Evolutionary conservation across 345 rosid species (phyloP).

Genomic region (Aquilaria malaccensis): DNA sequence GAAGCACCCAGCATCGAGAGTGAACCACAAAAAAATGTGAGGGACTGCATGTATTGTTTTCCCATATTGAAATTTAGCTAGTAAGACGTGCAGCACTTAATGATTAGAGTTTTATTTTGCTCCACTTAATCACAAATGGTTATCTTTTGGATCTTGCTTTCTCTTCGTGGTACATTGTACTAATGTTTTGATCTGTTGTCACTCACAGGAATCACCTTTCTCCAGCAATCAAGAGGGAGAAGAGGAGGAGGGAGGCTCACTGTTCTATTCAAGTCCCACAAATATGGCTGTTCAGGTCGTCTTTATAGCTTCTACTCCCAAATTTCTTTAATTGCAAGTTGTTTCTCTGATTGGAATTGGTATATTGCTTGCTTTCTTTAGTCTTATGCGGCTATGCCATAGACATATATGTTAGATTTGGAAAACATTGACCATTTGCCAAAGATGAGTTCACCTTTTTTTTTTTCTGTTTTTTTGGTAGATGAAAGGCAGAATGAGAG

Average conservation of each 20-base stretch:
- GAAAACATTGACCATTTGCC: background rate
- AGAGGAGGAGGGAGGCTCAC: constrained; percentile 69
- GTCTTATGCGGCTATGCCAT: background rate
- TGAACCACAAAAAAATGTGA: constrained; percentile 42
- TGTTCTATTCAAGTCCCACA: constrained; percentile 74
- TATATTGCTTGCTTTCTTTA: constrained; percentile 1
- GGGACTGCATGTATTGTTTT: constrained; percentile 6
- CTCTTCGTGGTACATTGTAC: background rate
- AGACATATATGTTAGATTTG: background rate
- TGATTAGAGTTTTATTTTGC: background rate
- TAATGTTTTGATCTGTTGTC: constrained; percentile 14
- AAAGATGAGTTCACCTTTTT: background rate
- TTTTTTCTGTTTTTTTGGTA: background rate
- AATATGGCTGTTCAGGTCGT: constrained; percentile 81
- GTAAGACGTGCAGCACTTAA: background rate
- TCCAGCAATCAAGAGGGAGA: constrained; percentile 37
- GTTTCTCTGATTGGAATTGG: constrained; percentile 1
- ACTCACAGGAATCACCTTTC: constrained; percentile 46
- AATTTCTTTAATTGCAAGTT: no score
- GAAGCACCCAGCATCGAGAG: constrained; percentile 53
- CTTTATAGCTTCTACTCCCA: constrained; percentile 2
- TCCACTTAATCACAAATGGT: background rate
- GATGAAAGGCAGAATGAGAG: no score
- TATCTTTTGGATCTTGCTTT: background rate
- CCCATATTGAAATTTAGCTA: constrained; percentile 3